Evolutionary conservation across 2,329 filamentous ascomycete genomes (phyloP), one percentile per base, ranked within the genome.

Genomic region (Botrytis squamosa): DNA sequence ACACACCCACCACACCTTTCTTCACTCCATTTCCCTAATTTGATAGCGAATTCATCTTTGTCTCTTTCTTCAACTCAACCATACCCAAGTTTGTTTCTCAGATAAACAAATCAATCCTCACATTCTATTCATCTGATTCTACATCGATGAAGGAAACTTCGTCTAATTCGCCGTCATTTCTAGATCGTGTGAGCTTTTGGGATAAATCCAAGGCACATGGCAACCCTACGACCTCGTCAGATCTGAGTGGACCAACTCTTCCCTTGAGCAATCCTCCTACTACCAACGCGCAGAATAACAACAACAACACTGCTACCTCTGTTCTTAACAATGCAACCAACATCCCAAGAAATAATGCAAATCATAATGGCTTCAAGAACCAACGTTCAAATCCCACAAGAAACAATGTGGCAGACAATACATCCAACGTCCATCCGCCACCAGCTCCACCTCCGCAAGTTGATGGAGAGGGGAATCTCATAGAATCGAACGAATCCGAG

Each of bases 71-170:
- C 44, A 25, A n/a, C 49, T 7, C 49, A 52, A 3, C 33, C 10
- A 67, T 18, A n/a, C 42, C 44, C 0, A 18, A 8, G 14, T 9
- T 46, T 38, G 33, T 36, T 33, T 8, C 29, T 2, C 52, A 29
- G n/a, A 3, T 29, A 7, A 55, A 55, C 52, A 40, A 20, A 20
- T 20, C 14, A 29, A 29, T 36, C 14, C 18, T 22, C 44, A 66
- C 42, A 55, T n/a, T 22, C 36, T 42, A 29, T 68, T 71, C 33
- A 40, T 55, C 46, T 5, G 64, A 75, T 74, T 75, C 77, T 73
- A 80, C 75, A 80, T 89, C 88, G 88, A 90, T 90, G 88, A 90
- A 88, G 87, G 84, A 88, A 86, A 83, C 83, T 83, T 88, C 84
- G 78, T 82, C 86, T 83, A 84, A 86, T 77, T 82, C 84, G 74